Percentiles rank a stretch among this genome's conserved stretches.
phyloP scores from a whole-genome alignment of 768 basidiomycete species.

The Mycena sanguinolenta region DNA sequence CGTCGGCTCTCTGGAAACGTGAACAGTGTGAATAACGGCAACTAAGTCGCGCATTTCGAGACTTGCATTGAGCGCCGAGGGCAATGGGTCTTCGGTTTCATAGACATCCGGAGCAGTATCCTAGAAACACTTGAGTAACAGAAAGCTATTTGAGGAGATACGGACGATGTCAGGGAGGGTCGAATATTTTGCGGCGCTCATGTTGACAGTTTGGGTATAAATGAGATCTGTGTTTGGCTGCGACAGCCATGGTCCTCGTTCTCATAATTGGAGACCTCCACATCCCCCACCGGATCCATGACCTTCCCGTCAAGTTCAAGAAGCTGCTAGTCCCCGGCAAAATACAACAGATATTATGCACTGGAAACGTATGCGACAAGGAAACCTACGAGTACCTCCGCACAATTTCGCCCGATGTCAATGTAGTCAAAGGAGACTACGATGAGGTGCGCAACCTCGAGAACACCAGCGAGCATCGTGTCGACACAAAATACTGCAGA shows the following conservation, averaged over 20 bases:
- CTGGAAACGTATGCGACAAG: constrained; percentile 96
- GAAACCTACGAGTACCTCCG: constrained; percentile 97
- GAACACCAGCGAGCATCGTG: not conserved
- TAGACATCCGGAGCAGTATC: constrained; percentile 94
- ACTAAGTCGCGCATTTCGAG: not conserved
- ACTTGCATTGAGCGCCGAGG: constrained; percentile 65
- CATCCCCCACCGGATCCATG: constrained; percentile 91
- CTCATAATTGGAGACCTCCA: constrained; percentile 98
- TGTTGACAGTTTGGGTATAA: constrained; percentile 43
- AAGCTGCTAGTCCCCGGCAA: constrained; percentile 96
- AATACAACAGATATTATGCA: constrained; percentile 97
- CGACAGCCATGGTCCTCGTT: constrained; percentile 83
- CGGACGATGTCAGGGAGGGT: constrained; percentile 93
- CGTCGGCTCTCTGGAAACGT: constrained; percentile 66
- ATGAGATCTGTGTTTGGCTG: constrained; percentile 13
- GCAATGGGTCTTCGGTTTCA: constrained; percentile 87
- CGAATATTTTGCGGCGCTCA: constrained; percentile 86
- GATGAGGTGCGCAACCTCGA: constrained; percentile 79
- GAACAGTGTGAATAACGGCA: constrained; percentile 27
- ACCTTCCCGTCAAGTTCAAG: constrained; percentile 96
- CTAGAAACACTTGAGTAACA: constrained; percentile 54
- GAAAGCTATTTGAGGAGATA: constrained; percentile 34
- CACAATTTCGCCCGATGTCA: constrained; percentile 93
- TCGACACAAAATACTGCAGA: constrained; percentile 50
- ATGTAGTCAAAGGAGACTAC: constrained; percentile 94